A percentile compares a stretch with the other conserved stretches of the same genome.
Conservation (phyloP, 2,329 filamentous ascomycete genomes). For the Acarospora socialis region DNA sequence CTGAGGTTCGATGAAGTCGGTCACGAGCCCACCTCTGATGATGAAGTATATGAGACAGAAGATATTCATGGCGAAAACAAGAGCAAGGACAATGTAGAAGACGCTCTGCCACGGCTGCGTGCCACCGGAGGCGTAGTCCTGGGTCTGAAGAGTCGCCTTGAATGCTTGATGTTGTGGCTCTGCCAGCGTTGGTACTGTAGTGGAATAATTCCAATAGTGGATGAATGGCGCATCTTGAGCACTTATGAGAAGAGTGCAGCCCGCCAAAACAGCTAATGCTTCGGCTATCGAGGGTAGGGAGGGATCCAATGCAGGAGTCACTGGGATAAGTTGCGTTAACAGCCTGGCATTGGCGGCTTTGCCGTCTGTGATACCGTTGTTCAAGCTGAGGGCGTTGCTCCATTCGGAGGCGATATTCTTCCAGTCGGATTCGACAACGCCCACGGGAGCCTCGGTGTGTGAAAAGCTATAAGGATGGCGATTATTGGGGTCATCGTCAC, state of each 20-base stretch:
- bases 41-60: constrained; percentile 45
- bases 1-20: constrained; percentile 64
- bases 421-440: constrained; percentile 35
- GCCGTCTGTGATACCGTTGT: constrained; percentile 39
- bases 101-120: constrained; percentile 44
- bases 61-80: constrained; percentile 54
- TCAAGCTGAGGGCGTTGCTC: constrained; percentile 41
- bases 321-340: constrained; percentile 40
- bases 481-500: constrained; percentile 45
- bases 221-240: constrained; percentile 46
- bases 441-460: constrained; percentile 21
- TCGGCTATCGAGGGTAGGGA: constrained; percentile 56
- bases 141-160: constrained; percentile 46
- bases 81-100: constrained; percentile 52
- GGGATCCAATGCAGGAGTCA: constrained; percentile 29
- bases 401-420: constrained; percentile 41
- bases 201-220: constrained; percentile 38
- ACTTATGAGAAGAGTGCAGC: constrained; percentile 50
- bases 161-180: constrained; percentile 43
- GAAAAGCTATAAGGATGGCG: constrained; percentile 40
- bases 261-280: constrained; percentile 54
- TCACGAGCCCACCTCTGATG: constrained; percentile 45
- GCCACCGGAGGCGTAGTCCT: constrained; percentile 58
- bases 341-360: constrained; percentile 47
- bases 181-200: constrained; percentile 25